These are phyloP conservation scores for Suillus luteus DNA, from an alignment of 768 basidiomycete species.

Conservation along the genomic window DNA sequence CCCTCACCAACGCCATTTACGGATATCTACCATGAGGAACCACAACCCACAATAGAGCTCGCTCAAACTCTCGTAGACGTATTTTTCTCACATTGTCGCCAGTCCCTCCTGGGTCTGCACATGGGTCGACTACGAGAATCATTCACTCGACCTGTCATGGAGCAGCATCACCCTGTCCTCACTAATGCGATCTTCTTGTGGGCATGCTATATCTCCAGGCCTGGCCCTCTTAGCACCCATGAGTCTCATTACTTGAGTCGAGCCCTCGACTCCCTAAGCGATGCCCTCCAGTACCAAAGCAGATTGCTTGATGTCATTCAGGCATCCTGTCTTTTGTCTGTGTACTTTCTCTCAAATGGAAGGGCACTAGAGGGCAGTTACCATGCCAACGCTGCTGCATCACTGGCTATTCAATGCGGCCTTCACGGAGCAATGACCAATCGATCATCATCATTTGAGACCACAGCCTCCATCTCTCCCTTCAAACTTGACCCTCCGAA, in stretches of 20 bases:
- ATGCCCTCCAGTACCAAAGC: conserved; percentile 58
- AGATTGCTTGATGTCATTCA: conserved; percentile 72
- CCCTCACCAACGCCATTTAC: conserved; percentile 57
- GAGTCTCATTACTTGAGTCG: conserved; percentile 71
- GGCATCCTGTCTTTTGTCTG: conserved; percentile 71
- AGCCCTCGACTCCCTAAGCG: conserved; percentile 61
- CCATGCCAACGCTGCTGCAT: conserved; percentile 72
- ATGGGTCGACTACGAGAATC: conserved; percentile 66
- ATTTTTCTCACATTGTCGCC: conserved; percentile 73
- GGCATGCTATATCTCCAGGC: conserved; percentile 79
- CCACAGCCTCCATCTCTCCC: conserved; percentile 33
- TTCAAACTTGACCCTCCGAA: conserved; percentile 60
- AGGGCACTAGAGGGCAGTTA: conserved; percentile 78
- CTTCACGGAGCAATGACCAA: conserved; percentile 51
- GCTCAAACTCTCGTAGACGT: conserved; percentile 75
- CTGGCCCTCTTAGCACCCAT: conserved; percentile 67
- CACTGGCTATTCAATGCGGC: conserved; percentile 72
- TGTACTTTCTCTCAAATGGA: conserved; percentile 78
- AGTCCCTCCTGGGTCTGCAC: conserved; percentile 72
- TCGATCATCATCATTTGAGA: conserved; percentile 33
- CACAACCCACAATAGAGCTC: conserved; percentile 57
- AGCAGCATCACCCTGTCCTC: conserved; percentile 74
- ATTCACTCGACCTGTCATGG: conserved; percentile 49
- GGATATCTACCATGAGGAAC: conserved; percentile 47
- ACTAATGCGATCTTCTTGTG: conserved; percentile 83